Evolutionary conservation across 495 filamentous ascomycete species (phyloP), one percentile per base, ranked within the genome.

Genomic region (Pyrenula aspistea): DNA sequence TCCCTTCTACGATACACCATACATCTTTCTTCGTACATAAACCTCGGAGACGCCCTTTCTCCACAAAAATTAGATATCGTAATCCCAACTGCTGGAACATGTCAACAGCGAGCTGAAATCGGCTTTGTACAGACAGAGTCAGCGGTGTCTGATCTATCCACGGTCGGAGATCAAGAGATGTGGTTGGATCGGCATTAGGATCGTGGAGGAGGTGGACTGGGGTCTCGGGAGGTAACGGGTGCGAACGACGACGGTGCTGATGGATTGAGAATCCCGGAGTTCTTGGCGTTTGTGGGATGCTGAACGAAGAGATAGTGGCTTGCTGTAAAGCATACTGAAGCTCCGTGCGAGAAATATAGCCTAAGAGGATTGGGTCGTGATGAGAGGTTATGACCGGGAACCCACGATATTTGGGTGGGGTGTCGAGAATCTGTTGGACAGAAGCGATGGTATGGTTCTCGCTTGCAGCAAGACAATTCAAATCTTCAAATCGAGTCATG

Each of bases 71-170:
- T 2, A 98, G 84, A 69, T 97, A 96, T 36, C 92, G 79, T 49
- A 98, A 68, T 20, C 93, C 93, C 4, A 98, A 78, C 64, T 90
- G 91, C 71, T 94, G 88, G 71, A 98, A 97, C 78, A 97, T 90
- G 42, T 81, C 84, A 15, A 92, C 81, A 2, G 89, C 88, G 25
- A 98, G 78, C 62, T 88, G 80, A 56, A 97, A 81, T 53, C 78
- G 85, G 53, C 79, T 81, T 49, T 84, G 78, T 31, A 81, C 80
- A 25, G 88, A 86, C 12, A 98, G 78, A 0, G 94, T 96, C 25
- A 98, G 87, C 1, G 93, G 93, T 0, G 93, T 98, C 65, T 96
- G 91, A 66, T 98, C 93, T 88, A 98, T 95, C 91, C 92, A 98
- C 3, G 89, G 91, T 12, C 92, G 76, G 8, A 97, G 76, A 67